These are phyloP conservation scores for Abelmoschus esculentus DNA, from an alignment of 345 rosid species.

Conservation along the genomic window DNA sequence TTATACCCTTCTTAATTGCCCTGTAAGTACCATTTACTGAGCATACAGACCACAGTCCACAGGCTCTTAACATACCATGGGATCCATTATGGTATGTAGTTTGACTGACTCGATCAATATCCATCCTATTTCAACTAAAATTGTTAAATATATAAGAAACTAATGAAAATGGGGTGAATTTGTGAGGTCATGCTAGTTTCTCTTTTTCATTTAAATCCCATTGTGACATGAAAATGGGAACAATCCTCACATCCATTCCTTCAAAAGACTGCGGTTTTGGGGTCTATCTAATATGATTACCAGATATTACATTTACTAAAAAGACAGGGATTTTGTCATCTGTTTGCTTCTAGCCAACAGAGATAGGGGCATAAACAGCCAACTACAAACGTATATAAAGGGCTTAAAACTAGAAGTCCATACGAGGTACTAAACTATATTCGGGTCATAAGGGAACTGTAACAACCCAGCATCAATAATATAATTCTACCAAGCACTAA, in stretches of 20 bases:
- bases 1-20: conserved; percentile 59
- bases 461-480: no score
- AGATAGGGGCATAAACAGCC: no score
- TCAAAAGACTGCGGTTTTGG: no score
- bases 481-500: no score
- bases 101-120: not conserved
- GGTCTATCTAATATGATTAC: no score
- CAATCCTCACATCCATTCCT: not conserved
- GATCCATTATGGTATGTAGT: conserved; percentile 61
- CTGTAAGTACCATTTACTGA: conserved; percentile 29
- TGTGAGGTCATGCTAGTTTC: conserved; percentile 23
- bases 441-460: no score
- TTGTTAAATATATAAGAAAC: not conserved
- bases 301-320: no score
- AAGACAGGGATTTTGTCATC: no score
- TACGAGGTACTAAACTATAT: no score
- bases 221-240: not conserved
- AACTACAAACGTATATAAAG: no score
- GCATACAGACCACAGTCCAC: not conserved
- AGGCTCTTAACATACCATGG: conserved; percentile 33
- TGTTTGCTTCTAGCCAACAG: no score
- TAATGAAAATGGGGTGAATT: conserved; percentile 15
- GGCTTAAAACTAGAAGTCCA: no score
- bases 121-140: not conserved
- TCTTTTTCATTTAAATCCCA: not conserved